phyloP scores from a whole-genome alignment of 768 basidiomycete genomes.

The Leccinum truebloodii region DNA sequence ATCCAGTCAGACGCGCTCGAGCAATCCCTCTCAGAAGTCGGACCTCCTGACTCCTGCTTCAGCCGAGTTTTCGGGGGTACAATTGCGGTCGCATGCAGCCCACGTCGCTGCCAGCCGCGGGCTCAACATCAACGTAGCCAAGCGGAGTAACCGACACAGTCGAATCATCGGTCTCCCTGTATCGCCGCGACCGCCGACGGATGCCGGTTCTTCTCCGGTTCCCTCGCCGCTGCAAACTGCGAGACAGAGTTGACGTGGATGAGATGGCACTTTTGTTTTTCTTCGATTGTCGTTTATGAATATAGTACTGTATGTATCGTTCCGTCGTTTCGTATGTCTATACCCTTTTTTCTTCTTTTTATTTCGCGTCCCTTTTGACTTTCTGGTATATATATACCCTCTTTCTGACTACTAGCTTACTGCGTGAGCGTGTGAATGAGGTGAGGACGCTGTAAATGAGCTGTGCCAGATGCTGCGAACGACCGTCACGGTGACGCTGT shows the following conservation, averaged over 20 bases:
- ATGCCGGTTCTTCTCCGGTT: constrained; percentile 13
- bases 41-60: constrained; percentile 21
- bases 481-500: no score
- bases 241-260: constrained; percentile 23
- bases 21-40: constrained; percentile 33
- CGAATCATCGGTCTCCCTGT: constrained; percentile 63
- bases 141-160: constrained; percentile 63
- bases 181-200: constrained; percentile 35
- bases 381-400: constrained; percentile 19
- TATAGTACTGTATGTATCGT: constrained; percentile 10
- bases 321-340: constrained; percentile 22
- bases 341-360: constrained; percentile 28
- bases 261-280: neutral
- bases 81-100: constrained; percentile 53
- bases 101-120: constrained; percentile 66
- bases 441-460: no score
- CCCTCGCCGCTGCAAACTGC: constrained; percentile 27
- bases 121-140: constrained; percentile 62
- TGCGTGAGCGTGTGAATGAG: neutral
- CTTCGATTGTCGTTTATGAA: constrained; percentile 7
- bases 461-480: no score
- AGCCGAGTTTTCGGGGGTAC: constrained; percentile 31
- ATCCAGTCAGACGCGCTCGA: constrained; percentile 42
- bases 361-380: constrained; percentile 2
- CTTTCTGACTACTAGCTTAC: constrained; percentile 10